Percentiles rank a stretch among this genome's conserved stretches.
phyloP scores from a whole-genome alignment of 352 stramenopile genomes.

The Pythium aphanidermatum region DNA sequence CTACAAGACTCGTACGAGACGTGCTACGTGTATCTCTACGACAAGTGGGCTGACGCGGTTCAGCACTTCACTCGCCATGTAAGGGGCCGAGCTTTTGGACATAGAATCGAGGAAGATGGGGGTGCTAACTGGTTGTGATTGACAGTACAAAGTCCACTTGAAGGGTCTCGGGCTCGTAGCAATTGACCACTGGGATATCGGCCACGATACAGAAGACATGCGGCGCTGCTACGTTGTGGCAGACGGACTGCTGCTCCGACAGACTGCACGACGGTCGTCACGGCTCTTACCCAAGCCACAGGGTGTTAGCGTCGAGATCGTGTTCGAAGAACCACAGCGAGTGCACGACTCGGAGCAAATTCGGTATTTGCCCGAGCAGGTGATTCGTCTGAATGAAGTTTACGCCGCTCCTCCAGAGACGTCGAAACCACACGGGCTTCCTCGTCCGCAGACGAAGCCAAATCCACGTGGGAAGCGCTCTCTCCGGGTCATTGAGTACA shows the following conservation, averaged over 20 bases:
- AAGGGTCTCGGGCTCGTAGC: conserved; percentile 41
- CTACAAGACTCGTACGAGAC: conserved; percentile 39
- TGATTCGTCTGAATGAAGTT: conserved; percentile 34
- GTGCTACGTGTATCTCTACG: conserved; percentile 66
- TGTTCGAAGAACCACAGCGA: conserved; percentile 45
- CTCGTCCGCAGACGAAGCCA: conserved; percentile 1
- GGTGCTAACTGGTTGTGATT: not conserved
- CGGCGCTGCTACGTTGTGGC: conserved; percentile 52
- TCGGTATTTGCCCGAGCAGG: conserved; percentile 36
- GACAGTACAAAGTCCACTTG: conserved; percentile 58
- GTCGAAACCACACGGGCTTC: too few relatives aligned
- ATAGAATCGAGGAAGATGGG: not conserved
- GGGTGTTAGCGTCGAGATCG: conserved; percentile 37
- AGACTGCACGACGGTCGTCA: conserved; percentile 26
- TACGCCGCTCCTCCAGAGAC: conserved; percentile 3
- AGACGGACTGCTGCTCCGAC: conserved; percentile 48
- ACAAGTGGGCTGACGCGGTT: conserved; percentile 60
- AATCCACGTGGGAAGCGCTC: conserved; percentile 43
- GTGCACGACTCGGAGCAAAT: conserved; percentile 55
- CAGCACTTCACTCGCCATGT: conserved; percentile 54
- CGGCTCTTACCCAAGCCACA: conserved; percentile 30
- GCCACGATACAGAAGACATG: conserved; percentile 55
- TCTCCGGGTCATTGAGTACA: conserved; percentile 25
- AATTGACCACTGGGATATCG: conserved; percentile 48
- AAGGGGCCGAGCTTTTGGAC: conserved; percentile 22